phyloP scores from a whole-genome alignment of 352 stramenopile species.

The Phytophthora pistaciae region DNA sequence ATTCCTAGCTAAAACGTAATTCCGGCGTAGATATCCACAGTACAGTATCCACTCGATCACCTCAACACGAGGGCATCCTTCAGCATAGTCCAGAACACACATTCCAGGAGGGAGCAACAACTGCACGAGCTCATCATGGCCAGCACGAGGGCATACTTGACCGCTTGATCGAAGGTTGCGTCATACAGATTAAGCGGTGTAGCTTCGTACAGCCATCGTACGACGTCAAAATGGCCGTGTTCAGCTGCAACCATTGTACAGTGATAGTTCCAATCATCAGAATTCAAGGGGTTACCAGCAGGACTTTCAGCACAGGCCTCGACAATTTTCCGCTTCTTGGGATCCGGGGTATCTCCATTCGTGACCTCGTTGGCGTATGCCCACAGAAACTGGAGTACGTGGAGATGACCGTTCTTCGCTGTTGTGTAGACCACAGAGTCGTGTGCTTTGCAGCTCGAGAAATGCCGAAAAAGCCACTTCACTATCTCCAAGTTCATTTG shows the following conservation, averaged over 20 bases:
- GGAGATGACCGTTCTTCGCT: no score
- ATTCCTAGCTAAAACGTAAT: background rate
- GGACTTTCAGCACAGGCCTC: no score
- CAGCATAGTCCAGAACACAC: slow-evolving; percentile 12
- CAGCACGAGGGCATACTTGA: background rate
- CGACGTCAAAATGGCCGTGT: no score
- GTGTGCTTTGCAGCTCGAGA: background rate
- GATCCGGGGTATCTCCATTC: background rate
- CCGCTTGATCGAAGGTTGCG: no score
- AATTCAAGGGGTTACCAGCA: no score
- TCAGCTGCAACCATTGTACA: no score
- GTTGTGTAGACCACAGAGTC: background rate
- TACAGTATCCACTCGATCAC: slow-evolving; percentile 27
- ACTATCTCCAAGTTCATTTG: background rate
- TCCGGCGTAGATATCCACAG: slow-evolving; percentile 4
- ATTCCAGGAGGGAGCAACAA: background rate
- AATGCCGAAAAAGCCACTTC: background rate
- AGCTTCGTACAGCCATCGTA: no score
- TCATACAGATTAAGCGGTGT: no score
- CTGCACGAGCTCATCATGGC: background rate
- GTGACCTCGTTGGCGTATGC: background rate
- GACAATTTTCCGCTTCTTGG: background rate
- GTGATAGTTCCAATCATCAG: no score
- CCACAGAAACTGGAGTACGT: background rate
- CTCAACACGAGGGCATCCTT: background rate